Percentiles rank a stretch among this genome's conserved stretches.
phyloP scores from a whole-genome alignment of 257 asterid genomes.

The Dorcoceras hygrometricum region DNA sequence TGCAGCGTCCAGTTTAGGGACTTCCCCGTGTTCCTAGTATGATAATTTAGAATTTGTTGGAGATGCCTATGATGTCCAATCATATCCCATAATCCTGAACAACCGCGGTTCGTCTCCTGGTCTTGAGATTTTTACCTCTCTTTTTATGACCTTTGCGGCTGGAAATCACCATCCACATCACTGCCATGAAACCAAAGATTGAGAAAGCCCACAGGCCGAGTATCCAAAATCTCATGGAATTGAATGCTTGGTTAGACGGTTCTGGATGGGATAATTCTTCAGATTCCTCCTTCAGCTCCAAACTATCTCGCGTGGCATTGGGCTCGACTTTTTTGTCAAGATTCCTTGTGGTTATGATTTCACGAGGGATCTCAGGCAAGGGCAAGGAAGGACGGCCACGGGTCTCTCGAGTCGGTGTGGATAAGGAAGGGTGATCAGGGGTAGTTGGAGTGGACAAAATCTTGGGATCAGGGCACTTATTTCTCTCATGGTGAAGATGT shows the following conservation, averaged over 20 bases:
- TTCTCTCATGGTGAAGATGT: conserved; percentile 46
- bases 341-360: conserved; percentile 30
- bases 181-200: conserved; percentile 43
- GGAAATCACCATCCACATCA: conserved; percentile 54
- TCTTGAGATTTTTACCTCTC: conserved; percentile 47
- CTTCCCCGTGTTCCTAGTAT: background rate
- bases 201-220: conserved; percentile 64
- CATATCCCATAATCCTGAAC: conserved; percentile 46
- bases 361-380: conserved; percentile 26
- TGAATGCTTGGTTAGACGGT: conserved; percentile 45
- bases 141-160: conserved; percentile 58
- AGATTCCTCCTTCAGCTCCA: conserved; percentile 34
- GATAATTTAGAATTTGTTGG: conserved; percentile 37
- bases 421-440: conserved; percentile 26
- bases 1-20: conserved; percentile 1
- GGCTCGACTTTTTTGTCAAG: conserved; percentile 34
- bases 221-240: conserved; percentile 67
- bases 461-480: conserved; percentile 52
- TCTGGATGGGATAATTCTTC: conserved; percentile 45
- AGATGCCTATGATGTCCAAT: conserved; percentile 36
- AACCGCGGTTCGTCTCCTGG: conserved; percentile 40
- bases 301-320: conserved; percentile 16
- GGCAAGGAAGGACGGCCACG: conserved; percentile 29
- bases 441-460: conserved; percentile 31
- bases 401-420: conserved; percentile 23